Conservation (phyloP, 169 alveolate genomes). For the Pseudocohnilembus persalinus region DNA sequence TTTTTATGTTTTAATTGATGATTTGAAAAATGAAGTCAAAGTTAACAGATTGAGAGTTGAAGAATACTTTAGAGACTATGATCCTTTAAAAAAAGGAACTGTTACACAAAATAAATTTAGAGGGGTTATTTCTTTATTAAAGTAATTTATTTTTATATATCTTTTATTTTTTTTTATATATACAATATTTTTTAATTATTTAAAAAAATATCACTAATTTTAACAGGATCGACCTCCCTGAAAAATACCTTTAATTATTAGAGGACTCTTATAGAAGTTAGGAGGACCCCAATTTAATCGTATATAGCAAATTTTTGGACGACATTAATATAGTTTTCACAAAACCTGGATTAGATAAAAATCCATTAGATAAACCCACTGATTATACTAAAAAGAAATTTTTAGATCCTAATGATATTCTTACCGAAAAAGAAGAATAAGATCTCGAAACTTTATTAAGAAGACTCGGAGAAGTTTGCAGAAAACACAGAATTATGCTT, state of each 20-base stretch:
- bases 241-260: constrained; percentile 59
- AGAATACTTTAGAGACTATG: constrained; percentile 76
- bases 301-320: constrained; percentile 65
- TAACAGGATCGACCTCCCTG: constrained; percentile 54
- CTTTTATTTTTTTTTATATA: not conserved
- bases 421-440: constrained; percentile 57
- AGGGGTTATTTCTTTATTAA: constrained; percentile 63
- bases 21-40: constrained; percentile 65
- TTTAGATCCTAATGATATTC: constrained; percentile 65
- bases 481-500: constrained; percentile 61
- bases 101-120: constrained; percentile 71
- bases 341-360: constrained; percentile 68
- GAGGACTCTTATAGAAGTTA: constrained; percentile 52
- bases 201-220: too few species aligned
- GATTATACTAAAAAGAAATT: constrained; percentile 62
- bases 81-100: constrained; percentile 75
- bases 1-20: constrained; percentile 52
- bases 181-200: not conserved
- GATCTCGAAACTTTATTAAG: constrained; percentile 48
- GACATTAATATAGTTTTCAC: constrained; percentile 77
- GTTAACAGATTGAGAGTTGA: constrained; percentile 76
- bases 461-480: constrained; percentile 61
- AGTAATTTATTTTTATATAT: constrained; percentile 8
- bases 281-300: constrained; percentile 62
- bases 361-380: constrained; percentile 65